Base-by-base conservation (phyloP, 31 red algal genomes). In the Bonnemaisonia californica region DNA sequence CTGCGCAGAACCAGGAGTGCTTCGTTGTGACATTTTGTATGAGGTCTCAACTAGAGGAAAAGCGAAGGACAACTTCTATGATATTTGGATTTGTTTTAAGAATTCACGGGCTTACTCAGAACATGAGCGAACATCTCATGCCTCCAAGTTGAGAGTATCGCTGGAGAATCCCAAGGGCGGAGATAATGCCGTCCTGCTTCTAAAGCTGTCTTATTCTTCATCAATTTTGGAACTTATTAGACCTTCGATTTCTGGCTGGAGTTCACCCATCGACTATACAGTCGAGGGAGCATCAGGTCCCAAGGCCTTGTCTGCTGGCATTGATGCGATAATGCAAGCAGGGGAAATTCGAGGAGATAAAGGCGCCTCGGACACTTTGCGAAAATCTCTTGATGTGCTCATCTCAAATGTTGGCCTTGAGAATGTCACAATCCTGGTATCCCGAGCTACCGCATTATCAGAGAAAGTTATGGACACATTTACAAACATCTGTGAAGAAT, bases 21-120 rank as follows among this genome's bases (percentile, higher is more conserved):
- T 90, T n/a, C 87, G 87, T 9, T 90, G 78, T 47, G 87, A 90
- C 66, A 71, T 90, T 26, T 41, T 90, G 18, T 90, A 74, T 45
- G 61, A 76, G 42, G 87, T 89, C 4, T 67, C 61, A n/a, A 69
- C 62, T 23, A 54, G 45, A 40, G 77, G 87, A 22, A 32, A 60
- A 4, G 54, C 70, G 45, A 82, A 71, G 42, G 77, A 68, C 56
- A 37, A 48, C 68, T 89, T 80, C 61, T 80, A 80, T 69, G 65
- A 89, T 3, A 89, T 89, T 45, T 89, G 85, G 85, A 69, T 80
- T 21, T 72, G 55, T 30, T 89, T 89, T 55, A 57, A 65, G 18
- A 56, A 80, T 39, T 12, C 75, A 28, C 48, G 36, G 19, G 74
- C 85, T 13, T 89, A 87, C 35, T 45, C 45, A 27, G 64, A 71